Conservation (phyloP, 202 grass and related monocot species). For the Zoysia matrella region DNA sequence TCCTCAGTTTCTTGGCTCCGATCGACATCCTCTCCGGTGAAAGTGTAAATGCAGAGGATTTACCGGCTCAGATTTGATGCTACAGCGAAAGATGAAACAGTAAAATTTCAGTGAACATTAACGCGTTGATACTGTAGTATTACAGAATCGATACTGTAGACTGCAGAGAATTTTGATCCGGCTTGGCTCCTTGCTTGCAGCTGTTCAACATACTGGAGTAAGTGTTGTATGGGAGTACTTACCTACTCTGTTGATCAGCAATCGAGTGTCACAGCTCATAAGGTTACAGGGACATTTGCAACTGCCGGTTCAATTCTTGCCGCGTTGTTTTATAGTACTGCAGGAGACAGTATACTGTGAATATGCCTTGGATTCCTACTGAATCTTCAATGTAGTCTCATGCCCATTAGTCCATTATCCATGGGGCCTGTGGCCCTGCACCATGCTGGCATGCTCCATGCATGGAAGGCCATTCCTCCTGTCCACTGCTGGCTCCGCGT, state of each 20-base stretch:
- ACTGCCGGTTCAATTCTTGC: not conserved
- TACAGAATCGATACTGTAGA: too few relatives aligned
- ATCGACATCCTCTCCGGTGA: too few relatives aligned
- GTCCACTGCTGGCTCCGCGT: constrained; percentile 34
- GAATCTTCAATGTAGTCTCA: not conserved
- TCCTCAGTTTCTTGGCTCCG: not conserved
- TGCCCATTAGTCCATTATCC: not conserved
- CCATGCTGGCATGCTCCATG: not conserved
- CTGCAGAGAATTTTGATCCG: too few relatives aligned
- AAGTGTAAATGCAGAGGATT: too few relatives aligned
- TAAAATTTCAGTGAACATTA: too few relatives aligned
- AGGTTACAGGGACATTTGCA: not conserved
- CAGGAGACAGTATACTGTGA: not conserved
- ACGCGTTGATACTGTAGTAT: too few relatives aligned
- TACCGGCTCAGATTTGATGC: too few relatives aligned
- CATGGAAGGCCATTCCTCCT: not conserved
- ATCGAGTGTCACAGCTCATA: not conserved
- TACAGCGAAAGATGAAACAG: too few relatives aligned
- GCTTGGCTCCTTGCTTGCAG: not conserved
- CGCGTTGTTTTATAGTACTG: not conserved
- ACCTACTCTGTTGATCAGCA: not conserved
- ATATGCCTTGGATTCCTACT: constrained; percentile 23
- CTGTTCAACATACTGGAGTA: not conserved
- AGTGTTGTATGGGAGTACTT: not conserved
- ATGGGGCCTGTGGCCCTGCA: not conserved